Evolutionary conservation across 1,284 basidiomycete species (phyloP), one percentile per base, ranked within the genome.

Genomic region (Cystobasidium sp.): DNA sequence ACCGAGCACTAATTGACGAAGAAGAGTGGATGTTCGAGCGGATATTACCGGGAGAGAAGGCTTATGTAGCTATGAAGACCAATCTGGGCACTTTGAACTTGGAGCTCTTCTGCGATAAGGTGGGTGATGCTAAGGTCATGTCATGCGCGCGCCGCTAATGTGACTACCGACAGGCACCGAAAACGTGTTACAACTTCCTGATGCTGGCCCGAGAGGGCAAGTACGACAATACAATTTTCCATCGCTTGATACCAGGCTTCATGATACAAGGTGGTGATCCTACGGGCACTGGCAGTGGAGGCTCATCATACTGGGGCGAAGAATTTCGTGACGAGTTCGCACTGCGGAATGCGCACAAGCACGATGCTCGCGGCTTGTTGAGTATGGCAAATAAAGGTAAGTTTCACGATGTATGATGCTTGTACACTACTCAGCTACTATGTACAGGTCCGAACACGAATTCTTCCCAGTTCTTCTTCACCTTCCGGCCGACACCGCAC

Each of bases 161-260:
- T 78, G 31, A 79, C 80, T 72, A 31, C 75, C 37, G 64, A 39
- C 73, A 94, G 88, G 96, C 95, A 6, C 96, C 96, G 0, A 95
- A 96, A 84, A 97, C 96, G 0, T 96, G 94, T 80, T 99, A 97
- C 83, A 99, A 99, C 83, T 99, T 98, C 83, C 84, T 99, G 20
- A 91, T 91, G 89, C 87, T 97, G 5, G 93, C 94, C 0, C 88
- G 89, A 77, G 85, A 89, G 46, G 94, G 94, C 3, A 93, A 94
- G 79, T 99, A 98, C 81, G 90, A 97, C 78, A 85, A 93, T 78
- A 90, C 88, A 75, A 77, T 81, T 43, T 99, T 99, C 83, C 96
- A 99, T 81, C 89, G 96, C 46, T 85, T 97, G 62, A 93, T 99
- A 14, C 94, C 94, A 6, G 95, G 93, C 0, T 99, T 99, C 81